Evolutionary conservation across 1,139 yeast species (phyloP), one percentile per base, ranked within the genome.

Genomic region (Suzukiozyma palmioleophila): DNA sequence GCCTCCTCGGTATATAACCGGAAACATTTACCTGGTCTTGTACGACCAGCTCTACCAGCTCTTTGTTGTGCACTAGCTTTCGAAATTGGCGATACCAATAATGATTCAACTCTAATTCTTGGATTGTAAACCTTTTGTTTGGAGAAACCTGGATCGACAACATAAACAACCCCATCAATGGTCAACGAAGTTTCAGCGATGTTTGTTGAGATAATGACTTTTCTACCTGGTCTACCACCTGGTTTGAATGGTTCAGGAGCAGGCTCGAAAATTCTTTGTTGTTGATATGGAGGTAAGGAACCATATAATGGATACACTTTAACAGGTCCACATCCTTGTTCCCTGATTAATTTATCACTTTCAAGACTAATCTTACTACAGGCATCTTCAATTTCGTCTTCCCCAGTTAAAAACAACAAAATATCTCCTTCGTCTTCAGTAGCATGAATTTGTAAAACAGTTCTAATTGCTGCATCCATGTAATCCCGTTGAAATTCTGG

Each of bases 41-140:
- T 92, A 79, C 98, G 94, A 72, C 98, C 98, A 42, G 98, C 98
- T 78, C 98, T 89, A 77, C 98, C 98, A 26, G 98, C 97, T 66
- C 98, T 79, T 65, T 92, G 98, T 63, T 90, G 97, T 1, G 98
- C 96, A 39, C 95, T 82, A 0, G 98, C 98, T 63, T 89, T 92
- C 12, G 97, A 90, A 47, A 92, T 90, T 35, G 98, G 98, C 8
- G 96, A 87, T 6, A 92, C 97, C 41, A 92, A 73, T 52, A 92
- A 72, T 0, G 97, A 89, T 61, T 92, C 97, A 18, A 92, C 97
- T 62, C 98, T 77, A 48, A 90, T 87, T 62, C 97, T 78, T 36
- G 98, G 98, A 60, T 92, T 92, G 67, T 90, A 92, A 41, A 90
- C 97, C 56, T 92, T 92, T 63, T 92, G 97, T 60, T 92, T 92